Conservation (phyloP, 257 asterid genomes). For the Datura wrightii region DNA sequence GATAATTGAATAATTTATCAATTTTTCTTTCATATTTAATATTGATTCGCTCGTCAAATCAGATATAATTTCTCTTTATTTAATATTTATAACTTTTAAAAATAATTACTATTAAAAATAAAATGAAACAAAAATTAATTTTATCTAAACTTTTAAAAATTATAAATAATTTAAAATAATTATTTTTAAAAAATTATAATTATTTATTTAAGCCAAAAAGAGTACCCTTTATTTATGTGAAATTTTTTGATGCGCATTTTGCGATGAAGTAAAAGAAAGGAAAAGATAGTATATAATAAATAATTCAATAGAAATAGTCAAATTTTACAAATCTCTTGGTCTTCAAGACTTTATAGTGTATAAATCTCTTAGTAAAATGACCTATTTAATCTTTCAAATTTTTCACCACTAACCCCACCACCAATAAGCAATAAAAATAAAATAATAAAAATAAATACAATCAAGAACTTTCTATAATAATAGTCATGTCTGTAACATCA, state of each 20-base stretch:
- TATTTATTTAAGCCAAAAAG: background rate
- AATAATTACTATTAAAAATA: too few relatives aligned
- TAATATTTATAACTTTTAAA: too few relatives aligned
- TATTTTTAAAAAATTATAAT: background rate
- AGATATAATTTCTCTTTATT: too few relatives aligned
- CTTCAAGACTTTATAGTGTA: background rate
- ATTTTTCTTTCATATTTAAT: too few relatives aligned
- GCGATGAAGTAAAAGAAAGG: background rate
- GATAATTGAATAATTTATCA: background rate
- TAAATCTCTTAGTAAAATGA: background rate
- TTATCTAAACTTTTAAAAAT: too few relatives aligned
- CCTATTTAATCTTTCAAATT: slow-evolving; percentile 1
- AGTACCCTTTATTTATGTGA: background rate
- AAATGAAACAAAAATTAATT: too few relatives aligned
- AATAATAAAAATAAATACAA: background rate
- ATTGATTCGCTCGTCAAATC: too few relatives aligned
- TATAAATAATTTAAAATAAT: too few relatives aligned
- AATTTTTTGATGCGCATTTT: background rate
- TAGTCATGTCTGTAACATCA: too few relatives aligned
- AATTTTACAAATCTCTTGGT: background rate
- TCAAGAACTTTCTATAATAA: background rate
- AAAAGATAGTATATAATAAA: background rate
- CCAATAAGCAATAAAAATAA: background rate
- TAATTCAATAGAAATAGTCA: background rate
- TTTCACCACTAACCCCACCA: background rate